Evolutionary conservation across 768 basidiomycete genomes (phyloP).

Genomic region (Mycena floridula): DNA sequence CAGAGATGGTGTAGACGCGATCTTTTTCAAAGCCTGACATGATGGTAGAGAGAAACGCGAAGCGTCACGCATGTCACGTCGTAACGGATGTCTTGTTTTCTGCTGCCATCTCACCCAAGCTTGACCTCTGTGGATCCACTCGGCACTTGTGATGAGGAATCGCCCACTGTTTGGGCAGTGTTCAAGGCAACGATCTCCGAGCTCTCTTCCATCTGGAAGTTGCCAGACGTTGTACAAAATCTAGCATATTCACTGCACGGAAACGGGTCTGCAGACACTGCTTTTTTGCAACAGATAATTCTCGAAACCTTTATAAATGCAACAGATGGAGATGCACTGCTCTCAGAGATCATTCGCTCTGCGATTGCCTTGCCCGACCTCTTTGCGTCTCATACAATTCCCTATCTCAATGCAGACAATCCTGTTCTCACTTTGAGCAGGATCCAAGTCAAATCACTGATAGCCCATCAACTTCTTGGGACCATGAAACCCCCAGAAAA

Average conservation of each 20-base stretch:
- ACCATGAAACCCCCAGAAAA: constrained; percentile 20
- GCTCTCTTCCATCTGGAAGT: too few relatives aligned
- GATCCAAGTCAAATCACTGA: constrained; percentile 18
- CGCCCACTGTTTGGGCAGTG: too few relatives aligned
- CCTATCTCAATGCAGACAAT: constrained; percentile 13
- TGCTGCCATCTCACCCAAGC: too few relatives aligned
- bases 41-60: constrained; percentile 9
- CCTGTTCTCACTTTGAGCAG: constrained; percentile 11
- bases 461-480: constrained; percentile 25
- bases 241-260: constrained; percentile 27
- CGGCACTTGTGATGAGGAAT: too few relatives aligned
- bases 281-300: constrained; percentile 14
- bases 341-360: constrained; percentile 18
- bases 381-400: constrained; percentile 19
- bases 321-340: constrained; percentile 7
- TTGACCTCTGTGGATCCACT: too few relatives aligned
- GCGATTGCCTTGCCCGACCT: constrained; percentile 20
- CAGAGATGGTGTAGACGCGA: constrained; percentile 74
- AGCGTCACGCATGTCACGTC: neutral
- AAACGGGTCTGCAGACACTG: constrained; percentile 18
- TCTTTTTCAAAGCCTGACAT: constrained; percentile 91
- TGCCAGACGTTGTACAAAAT: constrained; percentile 23
- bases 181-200: too few relatives aligned
- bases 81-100: too few relatives aligned
- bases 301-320: constrained; percentile 9